phyloP scores from a whole-genome alignment of 495 filamentous ascomycete genomes.

The Umbilicaria muhlenbergii region DNA sequence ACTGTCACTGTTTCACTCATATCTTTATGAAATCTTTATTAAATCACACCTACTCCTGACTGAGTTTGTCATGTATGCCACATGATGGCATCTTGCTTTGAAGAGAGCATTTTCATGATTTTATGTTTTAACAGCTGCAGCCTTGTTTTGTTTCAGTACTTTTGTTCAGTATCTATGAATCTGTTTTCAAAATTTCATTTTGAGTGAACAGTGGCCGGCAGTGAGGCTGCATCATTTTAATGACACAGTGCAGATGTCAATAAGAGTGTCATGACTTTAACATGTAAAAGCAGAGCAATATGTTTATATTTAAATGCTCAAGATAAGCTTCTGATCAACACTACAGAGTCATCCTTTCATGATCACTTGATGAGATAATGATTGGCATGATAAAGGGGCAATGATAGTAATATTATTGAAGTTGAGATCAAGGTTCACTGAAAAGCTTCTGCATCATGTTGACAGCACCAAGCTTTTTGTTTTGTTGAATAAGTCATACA shows the following conservation, averaged over 20 bases:
- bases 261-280: neutral
- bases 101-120: neutral
- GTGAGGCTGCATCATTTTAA: neutral
- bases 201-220: neutral
- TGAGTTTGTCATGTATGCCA: neutral
- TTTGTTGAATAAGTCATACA: neutral
- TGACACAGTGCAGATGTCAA: neutral
- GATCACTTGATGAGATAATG: constrained; percentile 3
- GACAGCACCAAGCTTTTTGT: neutral
- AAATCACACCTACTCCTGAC: neutral
- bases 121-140: neutral
- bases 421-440: neutral
- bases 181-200: neutral
- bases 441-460: neutral
- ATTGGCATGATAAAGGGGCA: neutral
- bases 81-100: neutral
- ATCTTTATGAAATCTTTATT: neutral
- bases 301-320: constrained; percentile 1
- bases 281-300: neutral
- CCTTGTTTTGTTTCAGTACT: neutral
- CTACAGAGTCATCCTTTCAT: constrained; percentile 6
- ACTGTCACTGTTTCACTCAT: too few species aligned
- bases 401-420: constrained; percentile 2
- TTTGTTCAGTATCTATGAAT: neutral
- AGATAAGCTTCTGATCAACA: neutral